phyloP scores from a whole-genome alignment of 2,329 filamentous ascomycete genomes.

The Lasiodiplodia sp. region DNA sequence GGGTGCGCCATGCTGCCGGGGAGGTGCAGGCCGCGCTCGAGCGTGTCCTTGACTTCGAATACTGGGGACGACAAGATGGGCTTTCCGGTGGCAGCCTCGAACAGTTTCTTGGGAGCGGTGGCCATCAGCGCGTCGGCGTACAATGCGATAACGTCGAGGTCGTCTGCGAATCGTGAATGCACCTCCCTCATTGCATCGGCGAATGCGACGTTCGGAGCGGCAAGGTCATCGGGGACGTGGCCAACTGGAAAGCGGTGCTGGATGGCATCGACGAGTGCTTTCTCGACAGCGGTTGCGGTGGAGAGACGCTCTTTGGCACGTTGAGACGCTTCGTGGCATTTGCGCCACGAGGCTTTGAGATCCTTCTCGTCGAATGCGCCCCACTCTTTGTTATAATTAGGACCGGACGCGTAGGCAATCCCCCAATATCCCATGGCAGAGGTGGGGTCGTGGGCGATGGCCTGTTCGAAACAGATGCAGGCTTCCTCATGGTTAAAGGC shows the following conservation, averaged over 20 bases:
- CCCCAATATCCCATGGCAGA: slow-evolving; percentile 75
- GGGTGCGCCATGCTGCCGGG: slow-evolving; percentile 60
- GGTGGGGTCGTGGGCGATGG: slow-evolving; percentile 60
- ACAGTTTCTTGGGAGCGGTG: slow-evolving; percentile 69
- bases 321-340: slow-evolving; percentile 55
- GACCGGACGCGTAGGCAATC: slow-evolving; percentile 73
- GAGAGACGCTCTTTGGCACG: slow-evolving; percentile 53
- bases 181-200: slow-evolving; percentile 67
- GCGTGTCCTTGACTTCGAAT: slow-evolving; percentile 63
- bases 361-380: slow-evolving; percentile 71
- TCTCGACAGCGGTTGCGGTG: slow-evolving; percentile 60
- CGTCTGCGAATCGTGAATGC: slow-evolving; percentile 60
- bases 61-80: slow-evolving; percentile 64
- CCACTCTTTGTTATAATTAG: slow-evolving; percentile 85
- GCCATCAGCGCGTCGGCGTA: slow-evolving; percentile 73
- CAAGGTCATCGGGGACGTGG: slow-evolving; percentile 57
- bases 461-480: slow-evolving; percentile 67
- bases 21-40: slow-evolving; percentile 64
- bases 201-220: slow-evolving; percentile 65
- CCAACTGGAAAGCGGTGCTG: slow-evolving; percentile 64
- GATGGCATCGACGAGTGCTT: slow-evolving; percentile 69
- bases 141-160: slow-evolving; percentile 68
- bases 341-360: slow-evolving; percentile 57
- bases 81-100: slow-evolving; percentile 65
- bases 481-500: slow-evolving; percentile 80